Evolutionary conservation across 1,284 basidiomycete species (phyloP).

Genomic region (Trametes polyzona): DNA sequence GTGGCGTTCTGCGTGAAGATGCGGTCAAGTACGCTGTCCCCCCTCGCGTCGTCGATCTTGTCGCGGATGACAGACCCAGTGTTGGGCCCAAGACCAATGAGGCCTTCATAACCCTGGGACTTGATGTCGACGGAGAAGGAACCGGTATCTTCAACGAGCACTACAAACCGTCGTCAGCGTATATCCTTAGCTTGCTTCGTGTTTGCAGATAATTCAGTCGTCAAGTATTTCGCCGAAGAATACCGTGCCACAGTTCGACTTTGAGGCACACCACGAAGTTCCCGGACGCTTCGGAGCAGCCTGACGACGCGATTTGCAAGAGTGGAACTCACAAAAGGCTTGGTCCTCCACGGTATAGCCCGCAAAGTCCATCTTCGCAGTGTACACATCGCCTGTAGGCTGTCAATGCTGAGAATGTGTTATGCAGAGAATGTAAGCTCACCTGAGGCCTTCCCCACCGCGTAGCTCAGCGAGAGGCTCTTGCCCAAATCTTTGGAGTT

Average conservation of each 20-base stretch:
- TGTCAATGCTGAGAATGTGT: background rate
- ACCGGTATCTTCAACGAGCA: constrained; percentile 65
- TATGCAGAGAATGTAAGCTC: background rate
- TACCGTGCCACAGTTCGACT: no score
- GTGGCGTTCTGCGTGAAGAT: constrained; percentile 63
- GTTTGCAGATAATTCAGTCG: no score
- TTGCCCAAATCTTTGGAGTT: constrained; percentile 60
- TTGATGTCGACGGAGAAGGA: constrained; percentile 68
- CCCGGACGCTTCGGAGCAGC: background rate
- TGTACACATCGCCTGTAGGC: constrained; percentile 57
- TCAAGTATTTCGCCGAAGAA: no score
- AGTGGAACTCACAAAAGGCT: constrained; percentile 63
- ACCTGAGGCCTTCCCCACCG: constrained; percentile 70
- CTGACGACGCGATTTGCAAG: background rate
- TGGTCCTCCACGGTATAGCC: constrained; percentile 63
- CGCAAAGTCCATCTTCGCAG: constrained; percentile 59
- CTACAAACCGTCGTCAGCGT: constrained; percentile 39
- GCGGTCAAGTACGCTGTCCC: constrained; percentile 59
- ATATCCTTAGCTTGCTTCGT: no score
- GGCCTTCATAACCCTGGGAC: constrained; percentile 66
- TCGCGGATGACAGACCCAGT: constrained; percentile 66
- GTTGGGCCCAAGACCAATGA: constrained; percentile 77
- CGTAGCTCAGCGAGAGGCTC: constrained; percentile 61
- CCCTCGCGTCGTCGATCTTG: constrained; percentile 53
- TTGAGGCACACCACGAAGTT: no score